Percentiles rank a stretch among this genome's conserved stretches.
These are phyloP conservation scores for Vitis hybrid DNA, from an alignment of 177 flowering plant species.

Conservation along the genomic window DNA sequence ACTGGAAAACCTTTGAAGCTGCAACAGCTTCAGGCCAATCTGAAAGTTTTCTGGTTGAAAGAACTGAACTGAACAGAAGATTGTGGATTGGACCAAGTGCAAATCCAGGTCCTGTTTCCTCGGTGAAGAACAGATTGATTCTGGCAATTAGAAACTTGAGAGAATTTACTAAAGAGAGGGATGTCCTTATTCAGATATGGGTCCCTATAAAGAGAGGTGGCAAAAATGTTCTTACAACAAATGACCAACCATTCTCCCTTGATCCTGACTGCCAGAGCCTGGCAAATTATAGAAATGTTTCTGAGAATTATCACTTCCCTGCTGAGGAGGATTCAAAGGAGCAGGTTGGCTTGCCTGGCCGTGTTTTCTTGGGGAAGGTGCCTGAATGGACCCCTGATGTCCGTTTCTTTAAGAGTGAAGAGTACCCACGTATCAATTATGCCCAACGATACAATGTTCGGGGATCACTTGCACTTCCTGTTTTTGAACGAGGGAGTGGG, in stretches of 20 bases:
- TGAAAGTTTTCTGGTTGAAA: constrained; percentile 16
- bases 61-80: constrained; percentile 25
- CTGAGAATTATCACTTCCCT: constrained; percentile 51
- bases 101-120: constrained; percentile 17
- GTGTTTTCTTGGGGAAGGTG: constrained; percentile 64
- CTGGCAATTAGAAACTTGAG: constrained; percentile 35
- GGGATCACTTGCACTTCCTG: constrained; percentile 80
- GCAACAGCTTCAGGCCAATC: constrained; percentile 18
- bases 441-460: constrained; percentile 62
- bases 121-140: constrained; percentile 43
- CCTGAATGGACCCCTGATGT: constrained; percentile 98
- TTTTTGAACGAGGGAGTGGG: constrained; percentile 64
- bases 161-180: constrained; percentile 28
- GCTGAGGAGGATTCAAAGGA: constrained; percentile 62
- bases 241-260: constrained; percentile 36
- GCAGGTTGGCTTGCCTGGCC: constrained; percentile 67
- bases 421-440: constrained; percentile 61
- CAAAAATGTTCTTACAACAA: constrained; percentile 41
- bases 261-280: constrained; percentile 40
- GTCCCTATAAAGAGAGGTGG: constrained; percentile 45
- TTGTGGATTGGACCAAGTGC: constrained; percentile 44
- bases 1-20: constrained; percentile 12
- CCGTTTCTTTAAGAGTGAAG: constrained; percentile 58
- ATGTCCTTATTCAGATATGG: constrained; percentile 59
- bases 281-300: constrained; percentile 52